These are phyloP conservation scores for Erythrophleum fordii DNA, from an alignment of 306 rosid species.

Conservation along the genomic window DNA sequence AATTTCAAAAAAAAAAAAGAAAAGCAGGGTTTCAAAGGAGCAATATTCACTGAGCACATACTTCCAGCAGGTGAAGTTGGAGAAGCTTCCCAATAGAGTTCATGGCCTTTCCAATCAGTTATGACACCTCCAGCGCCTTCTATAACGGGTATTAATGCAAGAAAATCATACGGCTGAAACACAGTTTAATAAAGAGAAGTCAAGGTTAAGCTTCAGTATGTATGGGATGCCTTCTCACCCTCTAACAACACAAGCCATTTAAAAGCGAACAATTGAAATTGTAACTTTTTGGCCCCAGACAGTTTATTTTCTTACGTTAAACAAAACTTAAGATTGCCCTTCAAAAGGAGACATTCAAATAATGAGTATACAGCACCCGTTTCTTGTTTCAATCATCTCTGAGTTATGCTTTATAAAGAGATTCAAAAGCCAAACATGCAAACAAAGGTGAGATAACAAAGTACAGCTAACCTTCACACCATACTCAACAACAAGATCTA, in stretches of 20 bases:
- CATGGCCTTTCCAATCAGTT: constrained; percentile 93
- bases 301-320: background rate
- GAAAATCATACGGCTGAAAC: constrained; percentile 90
- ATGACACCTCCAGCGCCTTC: constrained; percentile 95
- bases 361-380: constrained; percentile 7
- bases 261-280: background rate
- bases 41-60: constrained; percentile 39
- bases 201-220: background rate
- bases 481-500: constrained; percentile 92
- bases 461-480: constrained; percentile 75
- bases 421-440: constrained; percentile 26
- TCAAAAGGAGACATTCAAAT: background rate
- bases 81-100: constrained; percentile 86
- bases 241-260: background rate
- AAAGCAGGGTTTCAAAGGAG: background rate
- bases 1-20: constrained; percentile 6
- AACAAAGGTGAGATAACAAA: constrained; percentile 15
- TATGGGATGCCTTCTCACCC: background rate
- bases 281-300: background rate
- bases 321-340: background rate
- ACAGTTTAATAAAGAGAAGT: background rate
- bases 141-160: constrained; percentile 85
- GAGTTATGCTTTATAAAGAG: constrained; percentile 10
- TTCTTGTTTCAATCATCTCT: constrained; percentile 26
- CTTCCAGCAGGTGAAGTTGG: constrained; percentile 68